A percentile compares a stretch with the other conserved stretches of the same genome.
These are phyloP conservation scores for Urtica urens DNA, from an alignment of 306 rosid species.

Conservation along the genomic window DNA sequence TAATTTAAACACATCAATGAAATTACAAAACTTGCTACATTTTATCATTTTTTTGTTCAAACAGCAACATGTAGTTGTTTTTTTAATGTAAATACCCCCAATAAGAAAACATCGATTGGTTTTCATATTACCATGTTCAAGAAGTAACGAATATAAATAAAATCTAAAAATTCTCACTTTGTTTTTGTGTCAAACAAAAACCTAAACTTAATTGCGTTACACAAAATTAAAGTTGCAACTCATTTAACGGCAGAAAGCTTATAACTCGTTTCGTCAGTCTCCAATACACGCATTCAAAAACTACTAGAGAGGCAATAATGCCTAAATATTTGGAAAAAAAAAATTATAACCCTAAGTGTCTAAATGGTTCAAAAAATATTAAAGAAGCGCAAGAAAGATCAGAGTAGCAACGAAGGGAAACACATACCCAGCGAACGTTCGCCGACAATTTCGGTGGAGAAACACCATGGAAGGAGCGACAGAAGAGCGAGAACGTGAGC, in stretches of 20 bases:
- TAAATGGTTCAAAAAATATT: not conserved
- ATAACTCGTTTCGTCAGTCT: not conserved
- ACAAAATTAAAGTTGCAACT: not conserved
- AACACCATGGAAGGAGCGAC: conserved; percentile 12
- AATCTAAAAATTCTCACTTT: not conserved
- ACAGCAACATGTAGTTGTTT: too few relatives aligned
- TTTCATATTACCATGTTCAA: too few relatives aligned
- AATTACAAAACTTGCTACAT: not conserved
- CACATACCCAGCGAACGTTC: conserved; percentile 34
- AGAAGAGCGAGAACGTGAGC: conserved; percentile 20
- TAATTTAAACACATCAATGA: not conserved
- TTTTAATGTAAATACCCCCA: not conserved
- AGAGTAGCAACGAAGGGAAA: conserved; percentile 1
- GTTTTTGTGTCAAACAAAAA: not conserved
- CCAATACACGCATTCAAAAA: not conserved
- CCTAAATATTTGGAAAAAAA: too few relatives aligned
- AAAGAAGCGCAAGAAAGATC: conserved; percentile 3
- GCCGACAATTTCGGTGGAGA: conserved; percentile 14
- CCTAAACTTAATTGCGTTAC: not conserved
- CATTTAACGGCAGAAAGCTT: not conserved
- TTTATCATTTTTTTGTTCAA: too few relatives aligned
- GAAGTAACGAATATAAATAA: too few relatives aligned
- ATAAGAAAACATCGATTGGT: not conserved
- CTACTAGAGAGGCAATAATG: not conserved
- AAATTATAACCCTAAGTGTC: conserved; percentile 10